These are phyloP conservation scores for Epithemia pelagica DNA, from an alignment of 108 stramenopile species.

Conservation along the genomic window DNA sequence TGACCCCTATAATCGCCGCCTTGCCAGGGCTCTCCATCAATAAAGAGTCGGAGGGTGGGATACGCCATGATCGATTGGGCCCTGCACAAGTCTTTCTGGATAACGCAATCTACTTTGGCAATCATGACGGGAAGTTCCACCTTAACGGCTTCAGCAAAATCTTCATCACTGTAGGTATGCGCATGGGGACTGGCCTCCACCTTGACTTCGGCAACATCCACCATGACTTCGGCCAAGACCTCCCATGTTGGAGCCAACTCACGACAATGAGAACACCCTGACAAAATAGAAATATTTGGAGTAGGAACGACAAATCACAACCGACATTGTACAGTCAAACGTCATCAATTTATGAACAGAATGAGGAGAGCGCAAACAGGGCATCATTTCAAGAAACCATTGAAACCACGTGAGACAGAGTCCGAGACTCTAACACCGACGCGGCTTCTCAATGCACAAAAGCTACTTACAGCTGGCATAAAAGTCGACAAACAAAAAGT, in stretches of 20 bases:
- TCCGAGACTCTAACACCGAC: too few species aligned
- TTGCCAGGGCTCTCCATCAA: constrained; percentile 46
- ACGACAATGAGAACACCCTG: constrained; percentile 83
- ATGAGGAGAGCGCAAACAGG: too few species aligned
- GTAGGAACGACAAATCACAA: not conserved
- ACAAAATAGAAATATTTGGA: too few species aligned
- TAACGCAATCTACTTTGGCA: constrained; percentile 85
- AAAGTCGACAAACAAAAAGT: constrained; percentile 56
- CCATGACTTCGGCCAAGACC: constrained; percentile 76
- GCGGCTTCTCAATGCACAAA: too few species aligned
- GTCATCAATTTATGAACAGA: too few species aligned
- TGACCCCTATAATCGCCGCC: constrained; percentile 72
- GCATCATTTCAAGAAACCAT: too few species aligned
- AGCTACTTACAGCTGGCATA: constrained; percentile 25
- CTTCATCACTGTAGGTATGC: constrained; percentile 51
- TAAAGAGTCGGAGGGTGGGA: constrained; percentile 85
- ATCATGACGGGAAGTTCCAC: constrained; percentile 72
- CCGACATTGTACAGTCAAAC: not conserved
- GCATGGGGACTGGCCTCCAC: constrained; percentile 20
- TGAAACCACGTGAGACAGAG: too few species aligned
- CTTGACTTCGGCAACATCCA: constrained; percentile 36
- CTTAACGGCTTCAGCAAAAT: constrained; percentile 43
- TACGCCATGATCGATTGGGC: constrained; percentile 77
- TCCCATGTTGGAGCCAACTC: constrained; percentile 85
- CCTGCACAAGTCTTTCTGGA: constrained; percentile 63